Evolutionary conservation across 106 monocot species (phyloP).

Genomic region (Dendrobium catenatum): DNA sequence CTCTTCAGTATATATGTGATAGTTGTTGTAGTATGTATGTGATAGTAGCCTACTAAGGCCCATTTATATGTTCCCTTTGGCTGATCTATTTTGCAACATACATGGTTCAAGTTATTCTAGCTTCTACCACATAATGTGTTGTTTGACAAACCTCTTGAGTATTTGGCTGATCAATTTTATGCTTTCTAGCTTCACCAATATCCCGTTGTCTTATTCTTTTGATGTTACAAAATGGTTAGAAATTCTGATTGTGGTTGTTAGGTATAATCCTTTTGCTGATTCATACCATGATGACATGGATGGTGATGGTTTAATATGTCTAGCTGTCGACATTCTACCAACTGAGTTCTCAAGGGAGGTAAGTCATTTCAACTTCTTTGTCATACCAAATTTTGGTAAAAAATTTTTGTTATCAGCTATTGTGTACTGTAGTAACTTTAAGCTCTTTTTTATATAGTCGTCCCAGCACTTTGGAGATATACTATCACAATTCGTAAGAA

Average conservation of each 20-base stretch:
- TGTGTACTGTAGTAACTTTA: background rate
- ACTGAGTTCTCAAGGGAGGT: slow-evolving; percentile 94
- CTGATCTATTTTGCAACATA: background rate
- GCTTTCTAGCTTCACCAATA: background rate
- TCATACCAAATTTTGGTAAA: background rate
- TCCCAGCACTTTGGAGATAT: slow-evolving; percentile 97
- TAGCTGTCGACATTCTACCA: slow-evolving; percentile 92
- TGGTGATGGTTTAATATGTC: slow-evolving; percentile 72
- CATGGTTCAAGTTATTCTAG: background rate
- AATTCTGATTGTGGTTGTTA: slow-evolving; percentile 19
- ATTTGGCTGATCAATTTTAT: background rate
- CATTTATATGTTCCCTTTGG: background rate
- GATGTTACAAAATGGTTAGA: background rate
- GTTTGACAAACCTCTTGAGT: background rate
- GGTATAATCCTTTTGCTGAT: slow-evolving; percentile 63
- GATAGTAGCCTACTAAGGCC: background rate
- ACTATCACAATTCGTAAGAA: slow-evolving; percentile 66
- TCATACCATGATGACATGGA: slow-evolving; percentile 83
- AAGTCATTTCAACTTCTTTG: slow-evolving; percentile 5
- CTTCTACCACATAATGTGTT: background rate
- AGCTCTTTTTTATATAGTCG: slow-evolving; percentile 42
- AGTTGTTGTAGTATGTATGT: too few species aligned
- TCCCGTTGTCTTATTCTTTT: background rate
- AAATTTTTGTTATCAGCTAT: background rate
- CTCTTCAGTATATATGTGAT: background rate